Percentiles rank a stretch among this genome's conserved stretches.
Conservation (phyloP, 2,329 filamentous ascomycete genomes). For the Phyllosticta paracitricarpa region DNA sequence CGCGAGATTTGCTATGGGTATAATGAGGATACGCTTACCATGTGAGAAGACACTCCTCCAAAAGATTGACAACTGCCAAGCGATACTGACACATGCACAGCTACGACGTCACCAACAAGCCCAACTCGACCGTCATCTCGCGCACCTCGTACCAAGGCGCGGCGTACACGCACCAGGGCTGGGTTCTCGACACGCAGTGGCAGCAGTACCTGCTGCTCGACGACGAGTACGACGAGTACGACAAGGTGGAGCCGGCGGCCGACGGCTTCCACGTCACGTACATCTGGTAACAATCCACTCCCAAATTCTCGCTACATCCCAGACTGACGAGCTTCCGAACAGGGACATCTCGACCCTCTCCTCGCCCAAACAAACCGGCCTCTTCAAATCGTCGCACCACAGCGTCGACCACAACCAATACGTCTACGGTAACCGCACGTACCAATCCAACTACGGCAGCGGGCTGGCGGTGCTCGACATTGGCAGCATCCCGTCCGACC, state of each 20-base stretch:
- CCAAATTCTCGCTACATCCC: not conserved
- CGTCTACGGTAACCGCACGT: conserved; percentile 31
- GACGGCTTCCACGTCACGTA: conserved; percentile 29
- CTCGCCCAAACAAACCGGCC: conserved; percentile 30
- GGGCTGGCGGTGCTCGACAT: conserved; percentile 34
- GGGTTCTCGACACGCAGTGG: conserved; percentile 34
- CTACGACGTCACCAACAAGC: conserved; percentile 44
- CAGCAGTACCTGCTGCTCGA: conserved; percentile 29
- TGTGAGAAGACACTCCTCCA: conserved; percentile 14
- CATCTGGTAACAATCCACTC: conserved; percentile 19
- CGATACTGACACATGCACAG: not conserved
- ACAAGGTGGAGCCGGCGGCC: conserved; percentile 23
- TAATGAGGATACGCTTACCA: conserved; percentile 44
- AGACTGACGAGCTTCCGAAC: not conserved
- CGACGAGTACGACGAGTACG: conserved; percentile 31
- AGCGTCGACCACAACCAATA: conserved; percentile 41
- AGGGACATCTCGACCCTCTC: conserved; percentile 24
- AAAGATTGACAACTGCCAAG: not conserved
- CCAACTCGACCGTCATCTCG: conserved; percentile 38
- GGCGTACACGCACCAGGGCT: conserved; percentile 51
- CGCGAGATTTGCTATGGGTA: conserved; percentile 48
- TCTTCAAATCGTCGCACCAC: conserved; percentile 30
- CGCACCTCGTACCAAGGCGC: conserved; percentile 47
- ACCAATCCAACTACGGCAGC: conserved; percentile 35
- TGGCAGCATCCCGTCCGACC: conserved; percentile 30